Percentiles rank a stretch among this genome's conserved stretches.
These are phyloP conservation scores for Blumeria graminis DNA, from an alignment of 2,329 filamentous ascomycete genomes.

Conservation along the genomic window DNA sequence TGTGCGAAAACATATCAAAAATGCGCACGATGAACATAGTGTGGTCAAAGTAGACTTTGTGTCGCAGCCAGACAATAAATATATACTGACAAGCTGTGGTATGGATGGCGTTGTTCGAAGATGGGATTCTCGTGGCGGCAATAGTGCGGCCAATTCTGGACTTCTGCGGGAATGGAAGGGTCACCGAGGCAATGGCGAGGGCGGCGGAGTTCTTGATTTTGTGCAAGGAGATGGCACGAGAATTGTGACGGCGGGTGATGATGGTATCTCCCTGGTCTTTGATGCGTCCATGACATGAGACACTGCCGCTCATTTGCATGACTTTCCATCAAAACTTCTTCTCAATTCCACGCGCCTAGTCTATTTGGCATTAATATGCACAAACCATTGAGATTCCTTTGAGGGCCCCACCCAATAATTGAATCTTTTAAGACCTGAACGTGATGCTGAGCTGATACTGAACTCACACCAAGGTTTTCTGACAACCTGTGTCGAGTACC, in stretches of 20 bases:
- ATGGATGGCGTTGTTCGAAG: constrained; percentile 78
- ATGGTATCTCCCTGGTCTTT: constrained; percentile 46
- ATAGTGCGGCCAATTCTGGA: constrained; percentile 39
- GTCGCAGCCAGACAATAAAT: constrained; percentile 25
- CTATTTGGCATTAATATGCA: too few species aligned
- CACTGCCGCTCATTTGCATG: too few species aligned
- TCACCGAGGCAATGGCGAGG: constrained; percentile 61
- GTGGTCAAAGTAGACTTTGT: constrained; percentile 90
- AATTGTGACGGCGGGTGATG: constrained; percentile 78
- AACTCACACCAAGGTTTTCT: too few species aligned
- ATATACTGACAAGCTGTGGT: constrained; percentile 65
- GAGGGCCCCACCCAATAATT: too few species aligned
- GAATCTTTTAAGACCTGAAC: too few species aligned
- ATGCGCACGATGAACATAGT: constrained; percentile 67
- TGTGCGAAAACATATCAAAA: constrained; percentile 56
- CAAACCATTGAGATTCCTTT: too few species aligned
- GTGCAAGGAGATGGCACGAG: constrained; percentile 59
- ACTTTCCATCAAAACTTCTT: too few species aligned
- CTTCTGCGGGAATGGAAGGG: constrained; percentile 75
- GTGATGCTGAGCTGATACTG: too few species aligned
- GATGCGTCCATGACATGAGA: constrained; percentile 18
- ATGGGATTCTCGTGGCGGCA: constrained; percentile 60
- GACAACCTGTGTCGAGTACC: too few species aligned
- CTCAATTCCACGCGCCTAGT: too few species aligned
- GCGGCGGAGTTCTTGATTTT: constrained; percentile 75